phyloP scores from a whole-genome alignment of 139 green algal genomes.

The Mesostigma viride region DNA sequence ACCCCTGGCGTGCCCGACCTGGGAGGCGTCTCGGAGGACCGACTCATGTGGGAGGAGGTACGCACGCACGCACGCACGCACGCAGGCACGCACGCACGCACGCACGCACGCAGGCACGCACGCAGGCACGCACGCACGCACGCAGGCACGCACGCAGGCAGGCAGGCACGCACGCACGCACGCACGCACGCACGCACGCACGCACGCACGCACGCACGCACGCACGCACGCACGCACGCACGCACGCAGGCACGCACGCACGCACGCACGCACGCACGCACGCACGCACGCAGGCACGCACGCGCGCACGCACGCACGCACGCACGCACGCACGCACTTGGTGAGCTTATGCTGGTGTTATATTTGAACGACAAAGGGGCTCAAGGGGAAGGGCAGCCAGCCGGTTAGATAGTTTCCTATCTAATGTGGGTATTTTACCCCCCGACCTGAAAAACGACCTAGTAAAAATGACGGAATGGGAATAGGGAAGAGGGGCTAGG shows the following conservation, averaged over 20 bases:
- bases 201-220: background rate
- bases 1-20: constrained; percentile 38
- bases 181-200: constrained; percentile 3
- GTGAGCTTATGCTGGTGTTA: no score
- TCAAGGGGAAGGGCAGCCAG: no score
- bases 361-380: no score
- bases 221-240: constrained; percentile 3
- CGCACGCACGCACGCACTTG: background rate
- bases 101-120: background rate
- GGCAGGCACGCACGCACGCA: background rate
- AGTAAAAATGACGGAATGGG: no score
- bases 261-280: background rate
- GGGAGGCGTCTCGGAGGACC: constrained; percentile 24
- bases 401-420: no score
- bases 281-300: background rate
- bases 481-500: no score
- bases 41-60: background rate
- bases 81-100: constrained; percentile 2
- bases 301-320: background rate
- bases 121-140: constrained; percentile 1
- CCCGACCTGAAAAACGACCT: no score
- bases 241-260: background rate
- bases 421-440: no score
- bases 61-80: constrained; percentile 1
- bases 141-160: background rate